Evolutionary conservation across 352 stramenopile species (phyloP), one percentile per base, ranked within the genome.

Genomic region (Phytophthora rubi): DNA sequence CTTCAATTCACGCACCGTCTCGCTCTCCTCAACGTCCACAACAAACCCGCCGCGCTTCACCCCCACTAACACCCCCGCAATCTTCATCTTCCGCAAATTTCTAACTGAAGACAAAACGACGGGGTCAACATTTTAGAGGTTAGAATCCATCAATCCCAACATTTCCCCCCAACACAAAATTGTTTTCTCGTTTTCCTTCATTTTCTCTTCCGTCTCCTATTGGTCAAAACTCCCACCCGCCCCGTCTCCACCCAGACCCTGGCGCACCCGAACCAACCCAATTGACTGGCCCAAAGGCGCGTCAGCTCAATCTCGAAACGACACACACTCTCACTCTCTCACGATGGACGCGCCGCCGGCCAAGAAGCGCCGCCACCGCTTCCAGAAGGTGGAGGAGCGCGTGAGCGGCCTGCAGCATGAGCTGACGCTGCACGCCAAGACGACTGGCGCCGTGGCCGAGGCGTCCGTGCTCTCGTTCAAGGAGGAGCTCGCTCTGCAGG

Each of bases 401-500:
- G 81, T 96, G 44, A 79, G 78, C 55, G 90, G 85, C 52, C 61
- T 96, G 39, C 85, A 94, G 75, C 76, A 78, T 47, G 89, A 96
- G 68, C 78, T 96, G 55, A 82, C 88, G 71, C 76, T 96, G 48
- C 82, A 93, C 39, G 81, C 85, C 69, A 96, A 96, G 86, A 94
- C 76, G 39, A 92, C 85, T 55, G 76, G 75, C 48, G 75, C 80
- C 10, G 77, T 77, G 33, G 86, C 90, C 60, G 83, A 78, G 28
- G 73, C 85, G 49, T 78, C 79, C 42, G 73, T 82, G 63, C 81
- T 94, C 26, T 88, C 77, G 39, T 96, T 96, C 78, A 79, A 90
- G 62, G 89, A 96, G 58, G 89, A 96, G 65, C 69, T 96, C 26
- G 65, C 65, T 21, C 80, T 95, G 5, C 89, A 95, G 65, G 85